Percentiles rank a stretch among this genome's conserved stretches.
Conservation (phyloP, 208 protist species). For the Tetramitus jugosus region DNA sequence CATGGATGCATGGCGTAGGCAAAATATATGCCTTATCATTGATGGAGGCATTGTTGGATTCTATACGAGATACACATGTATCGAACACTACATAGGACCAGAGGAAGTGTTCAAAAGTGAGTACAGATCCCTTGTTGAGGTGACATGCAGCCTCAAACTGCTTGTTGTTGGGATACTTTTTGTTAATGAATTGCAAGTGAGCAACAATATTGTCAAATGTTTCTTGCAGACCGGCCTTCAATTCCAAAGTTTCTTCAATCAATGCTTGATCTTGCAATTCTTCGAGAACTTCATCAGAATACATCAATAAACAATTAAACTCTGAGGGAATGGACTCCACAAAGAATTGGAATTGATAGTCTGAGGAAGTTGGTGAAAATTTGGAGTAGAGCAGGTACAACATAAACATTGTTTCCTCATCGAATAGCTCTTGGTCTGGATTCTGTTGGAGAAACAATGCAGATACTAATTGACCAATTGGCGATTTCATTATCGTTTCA, state of each 20-base stretch:
- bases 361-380: not conserved
- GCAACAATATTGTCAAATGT: too few relatives aligned
- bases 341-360: not conserved
- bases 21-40: not conserved
- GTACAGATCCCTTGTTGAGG: not conserved
- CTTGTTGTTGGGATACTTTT: not conserved
- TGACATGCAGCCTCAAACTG: not conserved
- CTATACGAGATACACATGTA: too few relatives aligned
- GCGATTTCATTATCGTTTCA: not conserved
- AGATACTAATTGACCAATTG: not conserved
- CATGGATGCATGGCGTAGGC: not conserved
- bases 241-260: not conserved
- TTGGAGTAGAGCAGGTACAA: not conserved
- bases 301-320: not conserved
- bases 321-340: not conserved
- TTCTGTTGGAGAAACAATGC: too few relatives aligned
- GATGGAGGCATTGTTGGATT: too few relatives aligned
- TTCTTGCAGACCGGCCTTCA: not conserved
- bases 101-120: slow-evolving; percentile 12
- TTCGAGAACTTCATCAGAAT: not conserved
- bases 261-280: not conserved
- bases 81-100: not conserved
- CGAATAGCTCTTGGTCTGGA: not conserved
- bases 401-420: not conserved
- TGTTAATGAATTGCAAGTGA: not conserved